These are phyloP conservation scores for Fagus sylvatica DNA, from an alignment of 306 rosid genomes.

Conservation along the genomic window DNA sequence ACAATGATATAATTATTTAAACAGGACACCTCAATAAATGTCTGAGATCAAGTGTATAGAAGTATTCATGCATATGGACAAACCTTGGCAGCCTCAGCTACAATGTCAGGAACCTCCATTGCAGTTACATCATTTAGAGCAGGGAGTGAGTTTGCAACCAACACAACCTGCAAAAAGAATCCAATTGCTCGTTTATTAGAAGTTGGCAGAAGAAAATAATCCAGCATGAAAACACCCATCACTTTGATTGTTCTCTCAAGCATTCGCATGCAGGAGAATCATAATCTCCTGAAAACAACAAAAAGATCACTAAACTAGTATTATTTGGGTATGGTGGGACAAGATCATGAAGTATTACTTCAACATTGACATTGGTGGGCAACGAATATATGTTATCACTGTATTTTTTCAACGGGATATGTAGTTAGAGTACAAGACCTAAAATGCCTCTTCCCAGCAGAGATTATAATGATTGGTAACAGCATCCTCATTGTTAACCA, in stretches of 20 bases:
- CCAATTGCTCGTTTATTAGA: constrained; percentile 6
- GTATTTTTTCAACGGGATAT: no score
- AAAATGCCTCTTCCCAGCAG: not conserved
- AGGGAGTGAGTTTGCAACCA: constrained; percentile 94
- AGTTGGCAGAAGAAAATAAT: not conserved
- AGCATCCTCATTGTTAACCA: not conserved
- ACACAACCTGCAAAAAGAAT: constrained; percentile 69
- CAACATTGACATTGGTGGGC: no score
- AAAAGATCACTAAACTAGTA: no score
- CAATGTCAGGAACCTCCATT: constrained; percentile 93
- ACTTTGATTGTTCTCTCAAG: not conserved
- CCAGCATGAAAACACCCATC: not conserved
- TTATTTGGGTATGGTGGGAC: no score
- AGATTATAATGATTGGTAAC: not conserved
- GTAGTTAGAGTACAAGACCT: not conserved
- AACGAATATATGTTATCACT: no score
- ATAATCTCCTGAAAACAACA: no score
- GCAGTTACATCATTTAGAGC: constrained; percentile 96
- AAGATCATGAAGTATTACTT: no score
- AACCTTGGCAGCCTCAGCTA: constrained; percentile 99
- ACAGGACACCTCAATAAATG: not conserved
- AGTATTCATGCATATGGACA: constrained; percentile 22
- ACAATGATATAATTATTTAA: constrained; percentile 4
- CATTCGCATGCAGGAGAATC: no score
- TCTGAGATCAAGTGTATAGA: not conserved